Evolutionary conservation across 1,139 yeast genomes (phyloP).

Genomic region (Pichia sp.): DNA sequence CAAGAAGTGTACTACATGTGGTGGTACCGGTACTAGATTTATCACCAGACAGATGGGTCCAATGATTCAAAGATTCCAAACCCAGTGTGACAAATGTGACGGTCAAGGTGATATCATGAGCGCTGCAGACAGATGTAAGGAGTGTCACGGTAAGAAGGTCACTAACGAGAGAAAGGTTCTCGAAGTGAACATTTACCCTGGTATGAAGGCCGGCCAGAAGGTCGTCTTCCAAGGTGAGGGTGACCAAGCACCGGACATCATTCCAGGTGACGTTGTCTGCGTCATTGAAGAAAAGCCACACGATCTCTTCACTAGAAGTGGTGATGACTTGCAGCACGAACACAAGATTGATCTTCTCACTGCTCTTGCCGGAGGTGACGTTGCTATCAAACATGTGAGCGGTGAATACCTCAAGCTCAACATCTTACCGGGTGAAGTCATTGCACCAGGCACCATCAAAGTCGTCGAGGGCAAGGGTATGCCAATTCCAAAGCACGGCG

Average conservation of each 20-base stretch:
- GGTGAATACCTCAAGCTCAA: constrained; percentile 83
- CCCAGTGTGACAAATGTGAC: constrained; percentile 85
- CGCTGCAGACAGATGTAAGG: constrained; percentile 82
- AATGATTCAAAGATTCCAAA: constrained; percentile 96
- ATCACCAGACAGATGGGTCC: constrained; percentile 99
- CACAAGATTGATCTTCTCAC: constrained; percentile 88
- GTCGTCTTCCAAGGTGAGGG: constrained; percentile 93
- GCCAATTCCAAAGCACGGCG: constrained; percentile 78
- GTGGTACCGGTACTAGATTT: constrained; percentile 87
- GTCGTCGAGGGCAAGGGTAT: constrained; percentile 93
- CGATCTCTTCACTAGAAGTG: constrained; percentile 75
- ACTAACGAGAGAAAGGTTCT: constrained; percentile 83
- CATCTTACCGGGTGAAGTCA: constrained; percentile 88
- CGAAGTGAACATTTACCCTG: constrained; percentile 93
- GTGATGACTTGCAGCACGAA: constrained; percentile 79
- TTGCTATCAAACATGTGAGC: constrained; percentile 77
- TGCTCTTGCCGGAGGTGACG: constrained; percentile 93
- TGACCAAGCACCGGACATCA: constrained; percentile 91
- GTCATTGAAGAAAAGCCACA: constrained; percentile 87
- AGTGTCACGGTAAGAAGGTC: constrained; percentile 87
- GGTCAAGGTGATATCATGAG: constrained; percentile 90
- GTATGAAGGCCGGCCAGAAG: constrained; percentile 94
- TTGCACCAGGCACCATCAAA: constrained; percentile 75
- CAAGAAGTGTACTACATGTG: constrained; percentile 78
- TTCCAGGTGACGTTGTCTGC: constrained; percentile 95